Evolutionary conservation across 2,329 filamentous ascomycete genomes (phyloP), one percentile per base, ranked within the genome.

Genomic region (Neobulgaria alba): DNA sequence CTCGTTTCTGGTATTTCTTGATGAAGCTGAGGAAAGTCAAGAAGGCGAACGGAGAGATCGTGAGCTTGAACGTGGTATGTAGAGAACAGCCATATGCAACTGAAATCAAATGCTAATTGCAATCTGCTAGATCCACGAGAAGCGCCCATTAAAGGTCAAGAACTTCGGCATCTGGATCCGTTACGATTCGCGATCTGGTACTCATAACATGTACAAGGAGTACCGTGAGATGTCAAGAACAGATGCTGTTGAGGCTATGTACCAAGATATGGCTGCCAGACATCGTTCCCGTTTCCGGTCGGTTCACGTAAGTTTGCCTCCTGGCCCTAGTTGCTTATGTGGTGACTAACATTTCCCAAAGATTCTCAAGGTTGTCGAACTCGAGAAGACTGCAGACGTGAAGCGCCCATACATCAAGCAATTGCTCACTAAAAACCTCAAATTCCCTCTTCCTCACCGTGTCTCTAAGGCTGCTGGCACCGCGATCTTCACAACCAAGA

Each of bases 181-280:
- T 68, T 98, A 98, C 77, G 90, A 98, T 76, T 98, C 93, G 52
- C 90, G 92, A 72, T 96, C 92, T 62, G 92, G 92, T 63, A 98
- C 92, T 63, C 92, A 98, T 88, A 98, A 98, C 85, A 98, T 98
- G 92, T 98, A 98, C 87, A 96, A 96, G 83, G 92, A 98, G 83
- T 96, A 95, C 85, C 86, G 92, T 68, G 92, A 96, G 79, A 85
- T 96, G 79, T 90, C 85, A 67, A 80, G 92, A 71, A 85, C 83
- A 64, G 90, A 92, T 59, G 92, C 92, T 57, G 90, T 96, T 63
- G 85, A 96, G 73, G 73, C 90, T 59, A 81, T 98, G 67, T 98
- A 98, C 84, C 85, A 92, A 73, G 92, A 98, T 77, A 96, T 98
- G 92, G 88, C 92, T 60, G 90, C 93, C 69, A 87, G 92, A 69